Percentiles rank a stretch among this genome's conserved stretches.
These are phyloP conservation scores for Diplosphaera chodatii DNA, from an alignment of 139 green algal species.

Conservation along the genomic window DNA sequence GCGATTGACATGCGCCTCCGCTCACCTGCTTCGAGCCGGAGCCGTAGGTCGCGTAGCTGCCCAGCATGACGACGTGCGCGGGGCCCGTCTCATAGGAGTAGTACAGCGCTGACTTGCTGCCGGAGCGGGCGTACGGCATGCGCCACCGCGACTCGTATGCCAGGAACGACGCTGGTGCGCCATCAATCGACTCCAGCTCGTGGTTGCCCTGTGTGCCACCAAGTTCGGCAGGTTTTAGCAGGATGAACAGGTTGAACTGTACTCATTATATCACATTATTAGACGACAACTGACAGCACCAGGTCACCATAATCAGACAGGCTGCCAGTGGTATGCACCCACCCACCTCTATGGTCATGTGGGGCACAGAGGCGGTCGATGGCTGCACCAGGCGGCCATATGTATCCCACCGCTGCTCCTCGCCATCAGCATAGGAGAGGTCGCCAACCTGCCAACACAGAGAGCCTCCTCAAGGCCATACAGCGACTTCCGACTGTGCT, in stretches of 20 bases:
- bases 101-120: constrained; percentile 43
- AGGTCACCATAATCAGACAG: no score
- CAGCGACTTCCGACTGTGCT: no score
- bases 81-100: constrained; percentile 55
- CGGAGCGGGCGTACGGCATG: constrained; percentile 26
- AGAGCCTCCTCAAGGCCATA: no score
- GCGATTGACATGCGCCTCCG: no score
- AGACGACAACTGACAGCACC: no score
- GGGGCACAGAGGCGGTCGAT: constrained; percentile 35
- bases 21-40: background rate
- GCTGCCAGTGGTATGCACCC: no score
- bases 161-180: constrained; percentile 22
- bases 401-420: constrained; percentile 74
- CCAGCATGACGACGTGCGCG: constrained; percentile 62
- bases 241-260: no score
- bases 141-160: constrained; percentile 33
- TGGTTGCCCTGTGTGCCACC: constrained; percentile 10
- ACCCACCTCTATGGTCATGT: constrained; percentile 43
- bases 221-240: no score
- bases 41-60: constrained; percentile 30
- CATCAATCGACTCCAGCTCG: constrained; percentile 1
- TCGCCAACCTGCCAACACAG: no score
- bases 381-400: constrained; percentile 54
- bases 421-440: no score
- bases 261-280: no score